Conservation (phyloP, 2,329 filamentous ascomycete species). For the Talaromyces pinophilus region DNA sequence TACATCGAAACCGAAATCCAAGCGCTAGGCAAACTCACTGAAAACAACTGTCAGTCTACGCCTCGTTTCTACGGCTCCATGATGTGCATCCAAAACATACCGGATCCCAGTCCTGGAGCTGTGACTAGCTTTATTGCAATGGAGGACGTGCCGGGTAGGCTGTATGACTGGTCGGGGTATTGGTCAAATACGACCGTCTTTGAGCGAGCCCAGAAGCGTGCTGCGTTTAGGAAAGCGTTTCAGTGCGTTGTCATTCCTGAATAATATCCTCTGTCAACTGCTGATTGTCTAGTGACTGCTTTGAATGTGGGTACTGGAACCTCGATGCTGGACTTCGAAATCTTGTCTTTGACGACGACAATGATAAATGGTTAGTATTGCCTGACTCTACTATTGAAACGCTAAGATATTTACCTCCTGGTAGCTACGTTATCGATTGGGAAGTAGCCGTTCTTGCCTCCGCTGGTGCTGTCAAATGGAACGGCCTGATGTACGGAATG, state of each 20-base stretch:
- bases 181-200: neutral
- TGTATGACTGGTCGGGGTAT: neutral
- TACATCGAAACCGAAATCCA: neutral
- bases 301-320: neutral
- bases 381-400: neutral
- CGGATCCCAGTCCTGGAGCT: neutral
- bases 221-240: neutral
- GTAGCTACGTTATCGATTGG: slow-evolving; percentile 2
- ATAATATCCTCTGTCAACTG: neutral
- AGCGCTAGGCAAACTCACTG: neutral
- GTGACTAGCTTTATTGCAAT: slow-evolving; percentile 12
- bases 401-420: neutral
- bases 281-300: neutral
- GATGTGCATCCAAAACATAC: neutral
- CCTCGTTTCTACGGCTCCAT: slow-evolving; percentile 1
- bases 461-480: neutral
- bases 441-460: neutral
- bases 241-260: neutral
- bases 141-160: neutral
- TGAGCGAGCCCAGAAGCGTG: neutral
- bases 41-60: neutral
- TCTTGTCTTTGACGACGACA: slow-evolving; percentile 2
- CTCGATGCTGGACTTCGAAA: slow-evolving; percentile 4
- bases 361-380: neutral
- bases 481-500: neutral